Base-by-base conservation (phyloP, 768 basidiomycete genomes). In the Mycena pura region DNA sequence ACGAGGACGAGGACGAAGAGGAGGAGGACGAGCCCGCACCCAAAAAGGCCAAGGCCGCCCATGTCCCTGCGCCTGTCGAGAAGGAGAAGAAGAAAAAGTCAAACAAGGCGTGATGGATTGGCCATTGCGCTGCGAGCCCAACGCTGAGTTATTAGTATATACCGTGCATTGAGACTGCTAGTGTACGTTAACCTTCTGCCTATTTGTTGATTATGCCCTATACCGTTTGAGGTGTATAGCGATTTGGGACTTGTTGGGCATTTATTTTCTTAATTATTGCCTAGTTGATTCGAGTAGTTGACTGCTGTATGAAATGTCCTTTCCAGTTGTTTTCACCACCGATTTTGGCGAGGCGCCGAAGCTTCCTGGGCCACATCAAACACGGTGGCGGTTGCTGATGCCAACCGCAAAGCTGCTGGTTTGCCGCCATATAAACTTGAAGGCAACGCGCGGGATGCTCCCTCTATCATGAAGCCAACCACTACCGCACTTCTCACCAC, bases 81-180 rank as follows among this genome's bases (percentile, higher is more conserved):
- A 71, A 70, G 57, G 61, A 69, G 44, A 62, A 76, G 66, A 77
- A 76, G 66, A 74, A 67, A 63, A 61, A 66, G 61, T 66, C 65
- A 45, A 70, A 70, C 66, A 64, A 58, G 73, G 71, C 69, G 50
- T 62, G 62, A 54, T 2, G 31, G 4, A 43, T 64, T 65, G 40
- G 57, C 62, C n/a, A n/a, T n/a, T n/a, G n/a, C n/a, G n/a, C n/a
- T n/a, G n/a, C n/a, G n/a, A n/a, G 62, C 68, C 65, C 64, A 68
- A 67, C 67, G 44, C 64, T 64, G 51, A 68, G 57, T 69, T 66
- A 68, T 68, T 61, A 39, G 47, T 68, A 65, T 59, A 47, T 58
- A 31, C 40, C 50, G 60, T 64, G 61, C 69, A 58, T 55, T 45
- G 14, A 13, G 36, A 24, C 15, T 17, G n/a, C 28, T 39, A 45